phyloP scores from a whole-genome alignment of 345 rosid genomes.

The Moricandia arvensis region DNA sequence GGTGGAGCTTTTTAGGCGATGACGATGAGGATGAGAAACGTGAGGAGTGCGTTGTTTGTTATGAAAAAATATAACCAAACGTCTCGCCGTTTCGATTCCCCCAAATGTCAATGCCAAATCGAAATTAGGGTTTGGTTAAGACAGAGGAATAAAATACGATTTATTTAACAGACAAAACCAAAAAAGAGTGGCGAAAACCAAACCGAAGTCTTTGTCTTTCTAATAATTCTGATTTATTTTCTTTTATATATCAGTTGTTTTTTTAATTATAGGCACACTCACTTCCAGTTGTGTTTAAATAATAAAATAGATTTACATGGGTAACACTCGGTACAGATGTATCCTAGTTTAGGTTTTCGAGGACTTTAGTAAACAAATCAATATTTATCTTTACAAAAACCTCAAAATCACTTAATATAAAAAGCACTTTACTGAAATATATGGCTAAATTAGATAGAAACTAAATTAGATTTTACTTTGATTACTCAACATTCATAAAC shows the following conservation, averaged over 20 bases:
- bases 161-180: neutral
- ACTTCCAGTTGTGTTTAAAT: conserved; percentile 15
- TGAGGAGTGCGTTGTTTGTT: neutral
- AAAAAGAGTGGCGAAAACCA: conserved; percentile 24
- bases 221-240: neutral
- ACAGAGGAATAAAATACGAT: neutral
- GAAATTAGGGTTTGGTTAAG: conserved; percentile 33
- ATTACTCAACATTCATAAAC: neutral
- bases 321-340: conserved; percentile 17
- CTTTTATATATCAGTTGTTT: neutral
- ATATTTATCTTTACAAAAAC: no score
- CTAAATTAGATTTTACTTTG: neutral
- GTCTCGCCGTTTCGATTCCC: conserved; percentile 25
- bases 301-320: conserved; percentile 13
- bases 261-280: neutral
- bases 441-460: neutral
- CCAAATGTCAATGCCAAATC: conserved; percentile 8
- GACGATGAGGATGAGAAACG: conserved; percentile 36
- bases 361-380: neutral
- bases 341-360: neutral
- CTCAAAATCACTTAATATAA: neutral
- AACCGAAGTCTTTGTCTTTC: conserved; percentile 14
- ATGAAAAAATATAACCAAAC: neutral
- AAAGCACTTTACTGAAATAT: neutral
- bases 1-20: conserved; percentile 12